Base-by-base conservation (phyloP, 371 early-diverging fungal species). In the Dichotomocladium elegans region DNA sequence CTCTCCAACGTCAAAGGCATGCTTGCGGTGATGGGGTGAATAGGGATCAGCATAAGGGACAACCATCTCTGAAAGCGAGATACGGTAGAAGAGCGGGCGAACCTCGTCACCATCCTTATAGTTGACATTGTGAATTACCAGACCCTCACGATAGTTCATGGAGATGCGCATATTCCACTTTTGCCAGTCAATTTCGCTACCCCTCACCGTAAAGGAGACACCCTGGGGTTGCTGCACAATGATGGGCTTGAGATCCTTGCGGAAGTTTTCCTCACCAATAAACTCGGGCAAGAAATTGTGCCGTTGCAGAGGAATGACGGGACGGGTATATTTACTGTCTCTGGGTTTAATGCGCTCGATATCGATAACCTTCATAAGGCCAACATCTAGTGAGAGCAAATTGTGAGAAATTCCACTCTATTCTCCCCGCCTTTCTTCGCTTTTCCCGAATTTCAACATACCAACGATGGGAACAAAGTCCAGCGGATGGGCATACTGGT, bases 111-210 rank as follows among this genome's bases (percentile, higher is more conserved):
- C 77, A 51, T 79, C 77, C 47, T 68, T 68, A 43, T 77, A 77
- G 34, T 60, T 70, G 31, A 79, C 67, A 28, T 79, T 74, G 53
- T 79, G 77, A 24, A 79, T 70, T 19, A 79, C 77, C 5, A 79
- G 63, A 58, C 80, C 80, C 47, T 79, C 80, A 51, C 80, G 76
- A 45, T 76, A 74, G 64, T 77, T 77, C 76, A 77, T 73, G 29
- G 74, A 74, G 54, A 79, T 74, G 37, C 70, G 70, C 69, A 79
- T 64, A 41, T 75, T 79, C 72, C 73, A 79, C 59, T 79, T 79
- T 70, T 79, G 77, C 80, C 80, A 79, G 41, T 73, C 72, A 43
- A 79, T 74, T 49, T 72, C 74, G 29, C 64, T 65, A 41, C 77
- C 80, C 37, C 60, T 66, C 26, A 79, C 70, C 33, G 58, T 70